These are phyloP conservation scores for Pichia eremophila DNA, from an alignment of 805 yeast species.

Conservation along the genomic window DNA sequence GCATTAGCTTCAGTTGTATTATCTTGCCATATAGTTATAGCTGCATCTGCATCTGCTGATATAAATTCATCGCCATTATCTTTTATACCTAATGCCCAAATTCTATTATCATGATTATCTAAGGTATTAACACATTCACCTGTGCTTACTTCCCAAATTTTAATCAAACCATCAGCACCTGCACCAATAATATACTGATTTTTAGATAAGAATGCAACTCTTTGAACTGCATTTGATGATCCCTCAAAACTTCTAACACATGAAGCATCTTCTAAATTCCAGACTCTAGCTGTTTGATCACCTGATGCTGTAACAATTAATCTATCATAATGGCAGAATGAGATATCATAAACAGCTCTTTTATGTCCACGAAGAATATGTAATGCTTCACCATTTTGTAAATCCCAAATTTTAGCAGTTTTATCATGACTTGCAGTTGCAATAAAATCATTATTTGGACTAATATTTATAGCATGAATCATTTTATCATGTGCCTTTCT, in stretches of 20 bases:
- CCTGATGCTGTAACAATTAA: constrained; percentile 79
- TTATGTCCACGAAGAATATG: constrained; percentile 85
- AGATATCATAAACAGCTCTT: constrained; percentile 90
- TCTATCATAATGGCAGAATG: constrained; percentile 74
- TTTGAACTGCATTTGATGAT: constrained; percentile 85
- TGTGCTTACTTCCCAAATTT: constrained; percentile 71
- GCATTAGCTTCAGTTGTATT: constrained; percentile 65
- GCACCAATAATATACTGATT: constrained; percentile 63
- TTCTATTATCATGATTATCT: constrained; percentile 86
- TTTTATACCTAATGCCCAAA: constrained; percentile 76
- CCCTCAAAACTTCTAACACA: constrained; percentile 86
- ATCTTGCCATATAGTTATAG: constrained; percentile 82
- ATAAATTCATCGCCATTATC: constrained; percentile 62
- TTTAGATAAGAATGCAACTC: constrained; percentile 59
- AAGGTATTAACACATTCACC: constrained; percentile 79
- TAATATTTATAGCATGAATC: constrained; percentile 77
- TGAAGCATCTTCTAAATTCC: constrained; percentile 74
- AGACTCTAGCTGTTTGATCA: constrained; percentile 74
- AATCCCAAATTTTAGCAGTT: constrained; percentile 82
- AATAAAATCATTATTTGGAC: constrained; percentile 83
- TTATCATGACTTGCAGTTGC: constrained; percentile 96
- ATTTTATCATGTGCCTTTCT: constrained; percentile 96
- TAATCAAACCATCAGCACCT: constrained; percentile 93
- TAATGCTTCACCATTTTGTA: constrained; percentile 74
- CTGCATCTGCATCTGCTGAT: constrained; percentile 93